A percentile compares a stretch with the other conserved stretches of the same genome.
These are phyloP conservation scores for Penicillium simplicissimum DNA, from an alignment of 495 filamentous ascomycete genomes.

Conservation along the genomic window DNA sequence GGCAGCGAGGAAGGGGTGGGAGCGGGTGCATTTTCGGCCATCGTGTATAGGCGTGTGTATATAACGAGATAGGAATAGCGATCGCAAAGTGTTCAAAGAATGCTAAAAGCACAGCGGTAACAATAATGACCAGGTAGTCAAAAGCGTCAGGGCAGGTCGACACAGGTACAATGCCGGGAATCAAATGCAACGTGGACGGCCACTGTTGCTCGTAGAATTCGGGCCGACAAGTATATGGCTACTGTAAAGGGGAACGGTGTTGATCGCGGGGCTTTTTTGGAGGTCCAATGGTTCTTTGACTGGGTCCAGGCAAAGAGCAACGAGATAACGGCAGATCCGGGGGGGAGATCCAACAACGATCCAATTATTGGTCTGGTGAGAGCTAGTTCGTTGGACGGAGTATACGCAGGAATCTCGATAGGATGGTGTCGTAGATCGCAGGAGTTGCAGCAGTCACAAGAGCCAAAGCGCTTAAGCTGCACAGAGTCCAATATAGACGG, in stretches of 20 bases:
- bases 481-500: neutral
- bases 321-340: neutral
- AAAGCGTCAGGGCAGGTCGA: constrained; percentile 2
- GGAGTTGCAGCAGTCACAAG: neutral
- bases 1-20: constrained; percentile 57
- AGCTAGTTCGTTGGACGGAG: neutral
- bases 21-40: constrained; percentile 67
- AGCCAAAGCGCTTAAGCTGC: constrained; percentile 1
- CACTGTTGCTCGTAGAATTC: neutral
- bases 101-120: neutral
- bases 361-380: neutral
- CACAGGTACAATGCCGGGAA: neutral
- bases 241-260: neutral
- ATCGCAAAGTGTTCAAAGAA: neutral
- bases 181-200: neutral
- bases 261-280: neutral
- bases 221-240: neutral
- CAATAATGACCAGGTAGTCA: neutral
- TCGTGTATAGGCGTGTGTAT: constrained; percentile 35
- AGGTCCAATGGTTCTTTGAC: constrained; percentile 1
- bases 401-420: neutral
- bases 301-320: constrained; percentile 18
- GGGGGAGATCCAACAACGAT: neutral
- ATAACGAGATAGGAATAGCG: neutral
- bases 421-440: neutral